A percentile compares a stretch with the other conserved stretches of the same genome.
Evolutionary conservation across 148 eudicot genomes (phyloP).

Genomic region (Suaeda aralocaspica): DNA sequence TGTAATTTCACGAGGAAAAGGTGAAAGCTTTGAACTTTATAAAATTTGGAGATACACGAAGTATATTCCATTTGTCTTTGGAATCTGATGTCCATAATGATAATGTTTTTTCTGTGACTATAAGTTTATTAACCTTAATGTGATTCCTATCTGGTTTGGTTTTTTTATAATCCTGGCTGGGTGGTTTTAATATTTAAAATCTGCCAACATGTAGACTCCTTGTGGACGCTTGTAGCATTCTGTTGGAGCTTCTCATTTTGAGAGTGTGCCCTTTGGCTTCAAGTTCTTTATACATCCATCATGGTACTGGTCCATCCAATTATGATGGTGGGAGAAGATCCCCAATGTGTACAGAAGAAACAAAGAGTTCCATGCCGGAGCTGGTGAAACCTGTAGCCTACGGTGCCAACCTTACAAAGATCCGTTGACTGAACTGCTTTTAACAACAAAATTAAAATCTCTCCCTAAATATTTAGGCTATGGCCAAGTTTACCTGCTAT

Average conservation of each 20-base stretch:
- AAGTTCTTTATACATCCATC: constrained; percentile 83
- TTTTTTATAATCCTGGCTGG: background rate
- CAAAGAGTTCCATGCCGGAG: constrained; percentile 66
- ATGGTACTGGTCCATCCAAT: constrained; percentile 51
- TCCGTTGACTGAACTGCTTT: constrained; percentile 88
- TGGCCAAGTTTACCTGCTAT: constrained; percentile 99
- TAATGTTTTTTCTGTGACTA: background rate
- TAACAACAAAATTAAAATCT: constrained; percentile 92
- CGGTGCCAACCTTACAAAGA: constrained; percentile 96
- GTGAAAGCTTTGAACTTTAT: background rate
- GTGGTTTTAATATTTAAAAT: background rate
- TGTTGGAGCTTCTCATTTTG: constrained; percentile 92
- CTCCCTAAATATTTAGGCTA: constrained; percentile 88
- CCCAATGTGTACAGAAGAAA: constrained; percentile 66
- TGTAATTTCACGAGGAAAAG: background rate
- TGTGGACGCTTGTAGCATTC: constrained; percentile 77
- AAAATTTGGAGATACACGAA: background rate
- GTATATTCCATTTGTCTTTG: background rate
- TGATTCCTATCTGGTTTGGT: background rate
- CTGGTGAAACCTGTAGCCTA: constrained; percentile 85
- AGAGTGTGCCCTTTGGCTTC: constrained; percentile 95
- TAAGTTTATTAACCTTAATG: background rate
- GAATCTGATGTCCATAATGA: background rate
- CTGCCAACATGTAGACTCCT: constrained; percentile 61
- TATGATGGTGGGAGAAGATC: constrained; percentile 86